Evolutionary conservation across 805 yeast genomes (phyloP), one percentile per base, ranked within the genome.

Genomic region (Candida morakotiae): DNA sequence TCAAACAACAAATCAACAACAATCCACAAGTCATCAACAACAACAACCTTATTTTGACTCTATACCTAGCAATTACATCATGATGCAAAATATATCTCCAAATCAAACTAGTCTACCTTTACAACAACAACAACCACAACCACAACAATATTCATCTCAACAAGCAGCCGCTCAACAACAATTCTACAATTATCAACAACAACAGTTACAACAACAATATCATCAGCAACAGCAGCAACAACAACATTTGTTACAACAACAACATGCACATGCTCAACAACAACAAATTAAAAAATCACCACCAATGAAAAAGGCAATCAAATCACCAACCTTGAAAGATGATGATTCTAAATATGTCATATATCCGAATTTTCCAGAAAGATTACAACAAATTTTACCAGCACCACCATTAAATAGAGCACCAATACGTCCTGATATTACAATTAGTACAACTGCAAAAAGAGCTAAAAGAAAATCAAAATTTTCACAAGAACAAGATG

Each of bases 401-500:
- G 55, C 52, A n/a, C 79, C 80, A 1, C 82, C 81, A 1, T 52
- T 76, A 19, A 45, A 64, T 2, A 53, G 63, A 16, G 64, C 67
- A 0, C 63, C 70, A 4, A 55, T 68, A 1, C 60, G 72, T 24
- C 73, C 74, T 0, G 71, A 68, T 17, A 60, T 73, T 4, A 49
- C 64, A 22, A 56, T 60, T 31, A 64, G 68, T 17, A 56, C 62
- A 20, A 61, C 64, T 4, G 69, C 71, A 28, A 77, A 75, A 40
- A 61, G 84, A 23, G 63, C 75, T 7, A 74, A 73, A 46, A 66
- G 87, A 35, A 76, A 73, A 48, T 78, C 87, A n/a, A 83, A 84
- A 52, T 83, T 81, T 55, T 66, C 83, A 18, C 65, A 71, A 43
- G 79, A 75, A 41, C 91, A 83, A 54, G 93, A 83, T 55, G 74